Evolutionary conservation across 441 rosid species (phyloP).

Genomic region (Syzygium syzygioides): DNA sequence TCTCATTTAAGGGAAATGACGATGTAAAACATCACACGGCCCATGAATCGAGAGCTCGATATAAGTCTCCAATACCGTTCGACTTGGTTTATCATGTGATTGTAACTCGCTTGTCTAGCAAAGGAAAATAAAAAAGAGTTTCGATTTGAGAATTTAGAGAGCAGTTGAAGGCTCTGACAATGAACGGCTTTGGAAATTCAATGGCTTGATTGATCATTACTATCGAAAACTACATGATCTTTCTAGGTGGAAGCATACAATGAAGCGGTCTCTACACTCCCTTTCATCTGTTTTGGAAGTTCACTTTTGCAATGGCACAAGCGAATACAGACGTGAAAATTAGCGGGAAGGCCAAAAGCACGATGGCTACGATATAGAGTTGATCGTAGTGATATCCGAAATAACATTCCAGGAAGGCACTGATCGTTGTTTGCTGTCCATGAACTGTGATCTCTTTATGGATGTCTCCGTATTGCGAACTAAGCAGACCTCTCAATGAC

Average conservation of each 20-base stretch:
- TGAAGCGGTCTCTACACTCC: neutral
- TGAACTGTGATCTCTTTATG: constrained; percentile 11
- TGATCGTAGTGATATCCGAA: constrained; percentile 19
- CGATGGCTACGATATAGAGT: constrained; percentile 15
- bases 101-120: neutral
- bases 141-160: neutral
- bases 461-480: constrained; percentile 36
- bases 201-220: neutral
- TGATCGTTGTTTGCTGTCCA: constrained; percentile 22
- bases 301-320: constrained; percentile 20
- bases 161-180: neutral
- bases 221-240: neutral
- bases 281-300: constrained; percentile 27
- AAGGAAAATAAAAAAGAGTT: neutral
- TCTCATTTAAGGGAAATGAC: neutral
- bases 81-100: neutral
- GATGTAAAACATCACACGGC: neutral
- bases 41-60: neutral
- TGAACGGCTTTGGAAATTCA: neutral
- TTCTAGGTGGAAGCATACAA: neutral
- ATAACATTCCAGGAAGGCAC: constrained; percentile 12
- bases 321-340: constrained; percentile 21
- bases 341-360: constrained; percentile 22
- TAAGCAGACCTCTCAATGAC: constrained; percentile 26
- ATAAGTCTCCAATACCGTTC: too few species aligned